phyloP scores from a whole-genome alignment of 352 stramenopile genomes.

The Pseudoperonospora humuli region DNA sequence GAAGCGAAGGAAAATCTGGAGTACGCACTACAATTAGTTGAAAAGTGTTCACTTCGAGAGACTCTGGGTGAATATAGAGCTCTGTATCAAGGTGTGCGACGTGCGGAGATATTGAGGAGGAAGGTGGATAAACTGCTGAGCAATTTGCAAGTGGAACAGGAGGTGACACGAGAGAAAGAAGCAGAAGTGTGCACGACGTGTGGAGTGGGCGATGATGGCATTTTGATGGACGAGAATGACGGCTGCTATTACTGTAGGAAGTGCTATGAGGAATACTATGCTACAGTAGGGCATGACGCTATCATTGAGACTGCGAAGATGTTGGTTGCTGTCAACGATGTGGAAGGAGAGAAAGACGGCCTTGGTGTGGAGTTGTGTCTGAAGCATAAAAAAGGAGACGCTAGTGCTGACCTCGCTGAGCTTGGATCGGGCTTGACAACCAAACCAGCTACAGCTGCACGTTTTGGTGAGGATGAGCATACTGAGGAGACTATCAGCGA shows the following conservation, averaged over 20 bases:
- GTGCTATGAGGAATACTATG: constrained; percentile 71
- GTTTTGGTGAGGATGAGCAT: not conserved
- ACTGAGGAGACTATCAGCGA: too few relatives aligned
- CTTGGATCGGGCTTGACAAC: not conserved
- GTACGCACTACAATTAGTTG: constrained; percentile 46
- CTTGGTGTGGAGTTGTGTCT: not conserved
- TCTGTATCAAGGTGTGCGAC: constrained; percentile 22
- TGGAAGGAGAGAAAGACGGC: not conserved
- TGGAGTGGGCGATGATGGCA: constrained; percentile 5
- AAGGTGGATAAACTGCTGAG: constrained; percentile 12
- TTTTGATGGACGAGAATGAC: constrained; percentile 56
- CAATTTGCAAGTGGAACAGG: constrained; percentile 1
- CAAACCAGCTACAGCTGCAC: constrained; percentile 1
- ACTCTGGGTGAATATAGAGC: constrained; percentile 17
- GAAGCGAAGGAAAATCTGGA: constrained; percentile 33
- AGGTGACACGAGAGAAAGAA: not conserved
- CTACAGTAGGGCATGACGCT: constrained; percentile 1
- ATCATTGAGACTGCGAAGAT: not conserved
- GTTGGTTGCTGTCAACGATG: not conserved
- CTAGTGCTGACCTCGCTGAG: constrained; percentile 1
- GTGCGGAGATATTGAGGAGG: constrained; percentile 11
- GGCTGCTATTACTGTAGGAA: constrained; percentile 54
- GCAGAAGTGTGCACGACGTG: constrained; percentile 45
- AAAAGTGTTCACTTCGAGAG: constrained; percentile 25
- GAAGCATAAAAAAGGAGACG: not conserved